Base-by-base conservation (phyloP, 1,284 basidiomycete species). In the Cystobasidium slooffiae region DNA sequence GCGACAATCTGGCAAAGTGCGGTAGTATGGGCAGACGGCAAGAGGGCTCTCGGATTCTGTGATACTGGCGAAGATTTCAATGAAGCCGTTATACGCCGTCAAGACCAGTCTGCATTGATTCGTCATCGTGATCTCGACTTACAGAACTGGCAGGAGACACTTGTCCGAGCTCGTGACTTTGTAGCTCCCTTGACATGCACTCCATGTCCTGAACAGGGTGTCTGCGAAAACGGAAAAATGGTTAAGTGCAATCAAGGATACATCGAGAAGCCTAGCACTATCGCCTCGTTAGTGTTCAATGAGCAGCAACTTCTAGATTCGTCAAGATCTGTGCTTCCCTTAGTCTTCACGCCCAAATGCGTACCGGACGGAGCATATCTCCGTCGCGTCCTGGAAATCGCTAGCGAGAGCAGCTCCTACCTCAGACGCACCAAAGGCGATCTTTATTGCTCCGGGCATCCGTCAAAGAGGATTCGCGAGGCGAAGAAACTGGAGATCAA, bases 201-300 rank as follows among this genome's bases (percentile, higher is more conserved):
- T 2, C 87, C 89, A 16, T 97, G 94, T 81, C 95, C 95, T 12
- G 85, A 87, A 62, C 91, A 94, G 82, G 95, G 89, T 2, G 84
- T 84, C 20, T 97, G 94, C 82, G 84, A 84, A 14, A 76, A 81
- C 14, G 88, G 87, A 43, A 82, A 87, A 76, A 85, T 86, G 63
- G 84, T 91, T 61, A 84, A 84, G 1, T 97, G 94, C 83, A 88
- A 89, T 63, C 86, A 85, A 43, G 91, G 92, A 39, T 93, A 90
- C 81, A 83, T 95, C 77, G 84, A 91, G 51, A 87, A 86, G 67
- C 86, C 88, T 18, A 88, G 90, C 79, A 85, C 88, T 18, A 79
- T 91, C 39, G 74, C 75, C 37, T 47, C 63, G 14, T 80, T 74
- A 76, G 2, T 73, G 81, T 43, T 62, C 82, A 12, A 43, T 24